Evolutionary conservation across 176 grass and related monocot species (phyloP).

Genomic region (Paspalum vaginatum): DNA sequence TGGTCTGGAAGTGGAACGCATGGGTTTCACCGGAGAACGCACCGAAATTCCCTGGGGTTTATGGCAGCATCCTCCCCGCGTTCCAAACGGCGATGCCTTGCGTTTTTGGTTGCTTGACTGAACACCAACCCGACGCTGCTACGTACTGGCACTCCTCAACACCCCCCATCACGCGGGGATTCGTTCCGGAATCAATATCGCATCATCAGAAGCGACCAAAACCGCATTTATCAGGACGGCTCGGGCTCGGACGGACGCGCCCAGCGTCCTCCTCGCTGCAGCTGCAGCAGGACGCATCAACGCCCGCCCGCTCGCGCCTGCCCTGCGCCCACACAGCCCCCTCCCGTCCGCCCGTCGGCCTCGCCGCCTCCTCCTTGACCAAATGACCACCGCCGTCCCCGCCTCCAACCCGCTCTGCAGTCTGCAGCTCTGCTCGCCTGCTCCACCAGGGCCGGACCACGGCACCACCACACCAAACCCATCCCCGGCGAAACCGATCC

Average conservation of each 20-base stretch:
- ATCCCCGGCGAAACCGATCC: neutral
- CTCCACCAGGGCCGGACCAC: constrained; percentile 9
- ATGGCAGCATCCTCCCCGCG: neutral
- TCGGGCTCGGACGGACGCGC: neutral
- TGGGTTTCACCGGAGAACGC: neutral
- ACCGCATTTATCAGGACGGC: constrained; percentile 36
- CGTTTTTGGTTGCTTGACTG: neutral
- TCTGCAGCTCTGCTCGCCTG: too few species aligned
- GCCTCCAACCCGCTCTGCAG: too few species aligned
- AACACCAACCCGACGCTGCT: neutral
- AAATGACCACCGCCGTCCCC: neutral
- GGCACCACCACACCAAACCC: constrained; percentile 9
- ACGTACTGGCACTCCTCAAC: neutral
- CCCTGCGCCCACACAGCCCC: neutral
- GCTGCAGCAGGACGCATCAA: neutral
- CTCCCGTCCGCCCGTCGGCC: neutral
- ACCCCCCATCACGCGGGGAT: neutral
- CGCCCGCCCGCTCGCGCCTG: neutral
- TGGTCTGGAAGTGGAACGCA: neutral
- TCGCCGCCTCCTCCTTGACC: constrained; percentile 29
- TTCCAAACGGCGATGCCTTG: neutral
- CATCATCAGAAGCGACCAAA: constrained; percentile 34
- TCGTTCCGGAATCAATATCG: neutral
- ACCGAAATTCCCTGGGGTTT: neutral
- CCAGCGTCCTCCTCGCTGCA: constrained; percentile 15